Percentiles rank a stretch among this genome's conserved stretches.
phyloP scores from a whole-genome alignment of 768 basidiomycete species.

The Hericium erinaceus region DNA sequence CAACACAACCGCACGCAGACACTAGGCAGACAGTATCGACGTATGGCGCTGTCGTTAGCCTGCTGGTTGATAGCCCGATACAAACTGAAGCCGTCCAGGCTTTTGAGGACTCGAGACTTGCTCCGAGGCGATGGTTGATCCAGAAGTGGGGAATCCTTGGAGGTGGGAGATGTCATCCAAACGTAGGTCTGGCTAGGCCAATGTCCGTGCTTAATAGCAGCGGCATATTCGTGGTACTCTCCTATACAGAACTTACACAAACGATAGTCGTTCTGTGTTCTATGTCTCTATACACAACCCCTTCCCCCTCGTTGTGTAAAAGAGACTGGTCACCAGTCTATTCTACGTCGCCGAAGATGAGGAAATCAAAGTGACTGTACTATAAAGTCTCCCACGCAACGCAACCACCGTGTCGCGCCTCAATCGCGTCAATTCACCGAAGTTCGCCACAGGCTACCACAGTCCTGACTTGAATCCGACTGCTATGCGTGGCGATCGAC shows the following conservation, averaged over 20 bases:
- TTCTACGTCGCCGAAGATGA: no score
- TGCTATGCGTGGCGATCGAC: slow-evolving; percentile 41
- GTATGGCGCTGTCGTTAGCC: slow-evolving; percentile 50
- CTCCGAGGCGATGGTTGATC: slow-evolving; percentile 53
- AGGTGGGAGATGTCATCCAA: slow-evolving; percentile 54
- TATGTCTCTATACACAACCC: no score
- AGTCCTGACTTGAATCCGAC: background rate
- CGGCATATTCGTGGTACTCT: slow-evolving; percentile 81
- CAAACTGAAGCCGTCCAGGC: slow-evolving; percentile 59
- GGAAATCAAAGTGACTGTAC: no score
- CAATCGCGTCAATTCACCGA: no score
- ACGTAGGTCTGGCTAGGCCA: slow-evolving; percentile 78
- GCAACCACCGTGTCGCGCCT: no score
- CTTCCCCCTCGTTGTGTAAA: no score
- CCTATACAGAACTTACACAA: no score
- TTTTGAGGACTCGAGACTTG: slow-evolving; percentile 37
- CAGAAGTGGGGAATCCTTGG: slow-evolving; percentile 48
- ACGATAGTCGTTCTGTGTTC: no score
- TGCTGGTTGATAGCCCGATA: slow-evolving; percentile 69
- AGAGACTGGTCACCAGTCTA: no score
- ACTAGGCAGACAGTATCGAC: slow-evolving; percentile 50
- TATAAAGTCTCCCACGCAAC: no score
- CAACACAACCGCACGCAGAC: slow-evolving; percentile 70
- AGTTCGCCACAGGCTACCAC: no score
- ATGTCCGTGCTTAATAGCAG: slow-evolving; percentile 78